phyloP scores from a whole-genome alignment of 257 asterid genomes.

The Verbena officinalis region DNA sequence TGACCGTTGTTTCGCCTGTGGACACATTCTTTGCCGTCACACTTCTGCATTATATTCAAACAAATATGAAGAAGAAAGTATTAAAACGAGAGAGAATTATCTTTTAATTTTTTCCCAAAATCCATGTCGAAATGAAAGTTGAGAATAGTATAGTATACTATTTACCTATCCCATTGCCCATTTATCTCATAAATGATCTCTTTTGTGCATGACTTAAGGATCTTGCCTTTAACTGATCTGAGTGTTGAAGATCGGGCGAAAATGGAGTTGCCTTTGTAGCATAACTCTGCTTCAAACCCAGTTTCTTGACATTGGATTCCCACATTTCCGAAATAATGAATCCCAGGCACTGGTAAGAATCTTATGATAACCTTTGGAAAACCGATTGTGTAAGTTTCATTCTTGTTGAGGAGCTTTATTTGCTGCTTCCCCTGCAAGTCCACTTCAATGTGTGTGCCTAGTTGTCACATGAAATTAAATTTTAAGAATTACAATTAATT shows the following conservation, averaged over 20 bases:
- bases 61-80: neutral
- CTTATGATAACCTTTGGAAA: conserved; percentile 75
- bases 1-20: conserved; percentile 44
- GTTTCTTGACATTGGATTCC: conserved; percentile 59
- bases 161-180: conserved; percentile 89
- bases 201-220: conserved; percentile 52
- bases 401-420: conserved; percentile 50
- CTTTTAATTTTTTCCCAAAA: no score
- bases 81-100: no score
- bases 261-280: conserved; percentile 56
- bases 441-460: conserved; percentile 71
- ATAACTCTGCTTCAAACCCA: conserved; percentile 67
- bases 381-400: conserved; percentile 70
- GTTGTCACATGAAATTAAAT: neutral
- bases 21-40: conserved; percentile 53
- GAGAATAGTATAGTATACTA: no score
- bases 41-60: conserved; percentile 38
- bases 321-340: conserved; percentile 81
- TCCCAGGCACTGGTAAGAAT: conserved; percentile 66
- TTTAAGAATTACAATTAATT: no score
- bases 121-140: neutral
- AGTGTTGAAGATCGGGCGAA: conserved; percentile 46
- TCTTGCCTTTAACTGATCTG: conserved; percentile 66
- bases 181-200: conserved; percentile 53
- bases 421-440: conserved; percentile 65